Evolutionary conservation across 106 monocot genomes (phyloP).

Genomic region (Vanilla planifolia): DNA sequence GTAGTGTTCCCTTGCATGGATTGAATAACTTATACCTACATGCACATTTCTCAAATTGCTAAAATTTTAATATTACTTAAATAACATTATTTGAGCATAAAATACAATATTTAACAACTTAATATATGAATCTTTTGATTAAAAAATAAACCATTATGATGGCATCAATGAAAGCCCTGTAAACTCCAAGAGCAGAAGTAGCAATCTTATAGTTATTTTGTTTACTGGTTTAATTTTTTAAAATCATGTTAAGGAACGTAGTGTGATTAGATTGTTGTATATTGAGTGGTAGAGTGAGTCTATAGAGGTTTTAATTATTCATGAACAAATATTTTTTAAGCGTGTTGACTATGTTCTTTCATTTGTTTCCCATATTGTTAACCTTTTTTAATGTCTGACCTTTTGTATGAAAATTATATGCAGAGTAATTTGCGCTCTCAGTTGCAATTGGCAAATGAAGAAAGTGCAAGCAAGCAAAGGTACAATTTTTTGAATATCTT

Average conservation of each 20-base stretch:
- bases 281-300: not conserved
- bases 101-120: too few species aligned
- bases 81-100: too few species aligned
- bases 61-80: too few species aligned
- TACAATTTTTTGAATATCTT: conserved; percentile 9
- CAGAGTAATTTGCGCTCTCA: conserved; percentile 81
- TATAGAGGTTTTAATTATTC: not conserved
- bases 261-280: not conserved
- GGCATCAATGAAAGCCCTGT: not conserved
- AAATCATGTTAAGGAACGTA: not conserved
- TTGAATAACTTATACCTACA: too few species aligned
- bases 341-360: not conserved
- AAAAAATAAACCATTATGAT: not conserved
- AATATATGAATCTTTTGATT: not conserved
- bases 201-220: not conserved
- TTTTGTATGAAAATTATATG: conserved; percentile 10
- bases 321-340: not conserved
- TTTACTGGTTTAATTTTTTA: conserved; percentile 1
- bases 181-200: not conserved
- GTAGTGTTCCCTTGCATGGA: not conserved
- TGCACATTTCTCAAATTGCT: too few species aligned
- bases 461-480: conserved; percentile 47
- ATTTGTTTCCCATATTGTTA: conserved; percentile 2
- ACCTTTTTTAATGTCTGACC: not conserved
- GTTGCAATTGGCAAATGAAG: conserved; percentile 76